phyloP scores from a whole-genome alignment of 805 yeast genomes.

The Nematodospora valgi region DNA sequence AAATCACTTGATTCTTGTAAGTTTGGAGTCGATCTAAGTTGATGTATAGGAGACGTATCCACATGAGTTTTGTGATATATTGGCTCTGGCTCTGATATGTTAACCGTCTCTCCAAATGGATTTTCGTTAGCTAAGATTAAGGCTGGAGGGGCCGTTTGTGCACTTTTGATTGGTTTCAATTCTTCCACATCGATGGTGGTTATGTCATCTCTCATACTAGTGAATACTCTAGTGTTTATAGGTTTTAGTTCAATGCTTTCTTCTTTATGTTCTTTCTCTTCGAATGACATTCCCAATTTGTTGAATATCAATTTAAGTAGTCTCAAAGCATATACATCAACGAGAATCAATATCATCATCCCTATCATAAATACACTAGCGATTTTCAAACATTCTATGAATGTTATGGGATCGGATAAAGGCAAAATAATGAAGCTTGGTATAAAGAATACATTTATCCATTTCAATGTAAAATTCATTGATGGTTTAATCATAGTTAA shows the following conservation, averaged over 20 bases:
- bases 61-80: slow-evolving; percentile 12
- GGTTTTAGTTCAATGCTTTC: slow-evolving; percentile 16
- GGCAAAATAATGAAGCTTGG: slow-evolving; percentile 76
- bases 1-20: not conserved
- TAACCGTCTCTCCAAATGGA: slow-evolving; percentile 14
- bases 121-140: slow-evolving; percentile 12
- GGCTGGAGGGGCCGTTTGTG: slow-evolving; percentile 8
- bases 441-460: slow-evolving; percentile 78
- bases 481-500: slow-evolving; percentile 51
- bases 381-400: slow-evolving; percentile 66
- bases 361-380: slow-evolving; percentile 74
- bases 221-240: slow-evolving; percentile 13
- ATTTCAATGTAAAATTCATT: slow-evolving; percentile 62
- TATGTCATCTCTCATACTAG: slow-evolving; percentile 30
- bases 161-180: slow-evolving; percentile 16
- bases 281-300: slow-evolving; percentile 6
- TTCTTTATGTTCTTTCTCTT: slow-evolving; percentile 12
- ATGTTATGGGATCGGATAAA: slow-evolving; percentile 59
- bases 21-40: slow-evolving; percentile 1
- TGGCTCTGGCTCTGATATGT: slow-evolving; percentile 15
- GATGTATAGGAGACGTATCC: not conserved
- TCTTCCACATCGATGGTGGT: slow-evolving; percentile 34
- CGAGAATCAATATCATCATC: slow-evolving; percentile 46
- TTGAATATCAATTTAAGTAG: slow-evolving; percentile 19
- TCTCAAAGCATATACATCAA: slow-evolving; percentile 38